phyloP scores from a whole-genome alignment of 2,329 filamentous ascomycete genomes.

The Hypomyces rosellus region DNA sequence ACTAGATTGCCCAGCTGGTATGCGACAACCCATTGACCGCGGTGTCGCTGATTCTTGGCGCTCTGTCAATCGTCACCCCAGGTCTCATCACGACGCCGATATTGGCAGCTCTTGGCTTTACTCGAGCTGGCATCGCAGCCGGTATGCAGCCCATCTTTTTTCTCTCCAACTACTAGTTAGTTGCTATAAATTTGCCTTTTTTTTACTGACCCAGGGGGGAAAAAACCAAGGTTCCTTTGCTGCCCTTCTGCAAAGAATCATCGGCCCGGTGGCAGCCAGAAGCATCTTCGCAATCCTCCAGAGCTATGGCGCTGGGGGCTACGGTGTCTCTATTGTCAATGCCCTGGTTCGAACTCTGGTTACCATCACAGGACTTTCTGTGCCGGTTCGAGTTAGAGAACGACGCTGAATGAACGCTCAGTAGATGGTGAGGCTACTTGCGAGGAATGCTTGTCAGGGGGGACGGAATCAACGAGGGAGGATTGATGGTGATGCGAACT shows the following conservation, averaged over 20 bases:
- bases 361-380: constrained; percentile 7
- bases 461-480: no score
- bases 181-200: no score
- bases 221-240: background rate
- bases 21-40: no score
- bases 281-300: constrained; percentile 24
- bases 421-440: no score
- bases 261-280: constrained; percentile 19
- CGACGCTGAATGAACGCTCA: no score
- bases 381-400: no score
- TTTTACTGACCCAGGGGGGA: background rate
- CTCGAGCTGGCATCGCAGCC: background rate
- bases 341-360: constrained; percentile 13
- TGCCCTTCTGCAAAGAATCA: background rate
- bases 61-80: background rate
- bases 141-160: background rate
- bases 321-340: no score
- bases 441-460: no score
- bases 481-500: no score
- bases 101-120: constrained; percentile 2
- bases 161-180: no score
- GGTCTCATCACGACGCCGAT: background rate
- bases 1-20: no score
- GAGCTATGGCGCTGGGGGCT: constrained; percentile 24
- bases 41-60: no score